Base-by-base conservation (phyloP, 352 stramenopile genomes). In the Pythium folliculosum region DNA sequence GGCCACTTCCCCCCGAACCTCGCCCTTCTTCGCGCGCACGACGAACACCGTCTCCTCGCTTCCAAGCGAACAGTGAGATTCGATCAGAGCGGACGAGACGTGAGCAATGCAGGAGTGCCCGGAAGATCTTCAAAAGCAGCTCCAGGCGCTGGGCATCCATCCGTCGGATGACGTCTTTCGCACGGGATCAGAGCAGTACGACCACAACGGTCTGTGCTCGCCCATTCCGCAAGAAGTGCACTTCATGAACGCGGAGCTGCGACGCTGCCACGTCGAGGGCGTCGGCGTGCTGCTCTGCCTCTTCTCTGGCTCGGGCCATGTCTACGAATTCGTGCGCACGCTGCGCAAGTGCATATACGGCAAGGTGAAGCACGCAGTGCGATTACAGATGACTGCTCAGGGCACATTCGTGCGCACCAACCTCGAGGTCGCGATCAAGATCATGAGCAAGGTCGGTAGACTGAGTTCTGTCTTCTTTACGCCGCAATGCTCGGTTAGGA, bases 271-370 rank as follows among this genome's bases (percentile, higher is more conserved):
- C 21, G 81, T 95, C 43, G 84, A 93, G 66, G 84, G 84, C 32
- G 84, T 90, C 19, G 84, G 84, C 35, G 78, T 93, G 60, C 72
- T 92, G 61, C 74, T 92, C 4, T 89, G 84, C 22, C 73, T 95
- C 22, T 95, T 95, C 67, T 93, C 86, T 2, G 86, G 86, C 13
- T 88, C 84, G 21, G 86, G 86, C 45, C 77, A 88, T 23, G 86
- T 92, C 23, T 95, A 95, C 67, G 86, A 95, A 68, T 91, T 95
- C 57, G 86, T 95, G 59, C 84, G 86, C 38, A 95, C 86, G 61
- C 76, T 95, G 53, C 81, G 86, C 58, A 95, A 95, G 66, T 95
- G 86, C 65, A 95, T 95, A 56, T 95, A 93, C 71, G 86, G 86
- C 48, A 95, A 95, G 67, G 86, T 95, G 21, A 95, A 95, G 70